These are phyloP conservation scores for Nothomitra cinnamomea DNA, from an alignment of 2,329 filamentous ascomycete genomes.

Conservation along the genomic window DNA sequence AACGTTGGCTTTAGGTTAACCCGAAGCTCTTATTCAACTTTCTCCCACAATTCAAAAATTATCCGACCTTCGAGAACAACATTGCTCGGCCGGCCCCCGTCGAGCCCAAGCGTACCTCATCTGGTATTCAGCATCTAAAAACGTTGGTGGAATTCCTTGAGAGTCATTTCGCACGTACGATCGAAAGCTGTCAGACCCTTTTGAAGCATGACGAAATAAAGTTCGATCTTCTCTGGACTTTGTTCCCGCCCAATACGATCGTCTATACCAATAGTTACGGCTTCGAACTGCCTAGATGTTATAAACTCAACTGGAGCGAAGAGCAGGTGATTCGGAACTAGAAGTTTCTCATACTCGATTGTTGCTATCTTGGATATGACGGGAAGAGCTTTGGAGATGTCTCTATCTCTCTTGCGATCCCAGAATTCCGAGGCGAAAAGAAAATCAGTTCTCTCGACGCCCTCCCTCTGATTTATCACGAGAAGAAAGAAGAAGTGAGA, in stretches of 20 bases:
- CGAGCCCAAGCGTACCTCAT: background rate
- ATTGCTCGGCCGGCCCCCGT: background rate
- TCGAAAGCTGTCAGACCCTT: conserved; percentile 66
- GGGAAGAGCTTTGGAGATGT: no score
- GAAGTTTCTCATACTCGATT: background rate
- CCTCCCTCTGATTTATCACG: background rate
- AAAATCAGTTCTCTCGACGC: background rate
- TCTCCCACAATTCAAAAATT: background rate
- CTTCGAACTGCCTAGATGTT: background rate
- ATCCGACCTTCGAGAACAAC: background rate
- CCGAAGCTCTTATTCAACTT: background rate
- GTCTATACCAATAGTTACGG: conserved; percentile 33
- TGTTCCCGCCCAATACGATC: conserved; percentile 76
- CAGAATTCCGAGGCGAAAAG: background rate
- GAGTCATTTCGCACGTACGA: conserved; percentile 19
- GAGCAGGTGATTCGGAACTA: background rate
- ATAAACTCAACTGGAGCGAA: background rate
- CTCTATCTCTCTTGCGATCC: no score
- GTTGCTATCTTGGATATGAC: no score
- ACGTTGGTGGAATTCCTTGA: background rate
- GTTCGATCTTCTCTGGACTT: conserved; percentile 72
- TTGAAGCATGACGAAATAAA: conserved; percentile 70
- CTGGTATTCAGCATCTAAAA: background rate
- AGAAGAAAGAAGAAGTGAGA: background rate
- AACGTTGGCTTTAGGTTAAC: background rate